phyloP scores from a whole-genome alignment of 768 basidiomycete species.

The Pleurotus tuber-regium region DNA sequence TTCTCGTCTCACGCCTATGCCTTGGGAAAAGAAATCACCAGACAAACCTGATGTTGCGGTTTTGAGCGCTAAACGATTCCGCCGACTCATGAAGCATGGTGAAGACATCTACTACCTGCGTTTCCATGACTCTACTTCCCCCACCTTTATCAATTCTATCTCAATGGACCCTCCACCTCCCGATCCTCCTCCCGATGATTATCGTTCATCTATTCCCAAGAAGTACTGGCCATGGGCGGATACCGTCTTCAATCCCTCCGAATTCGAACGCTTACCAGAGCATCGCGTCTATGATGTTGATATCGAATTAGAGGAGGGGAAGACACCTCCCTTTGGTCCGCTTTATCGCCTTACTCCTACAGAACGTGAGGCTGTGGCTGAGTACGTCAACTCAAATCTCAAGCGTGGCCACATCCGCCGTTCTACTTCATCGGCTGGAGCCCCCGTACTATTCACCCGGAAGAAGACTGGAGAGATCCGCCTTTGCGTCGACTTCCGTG shows the following conservation, averaged over 20 bases:
- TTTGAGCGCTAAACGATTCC: neutral
- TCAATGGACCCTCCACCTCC: conserved; percentile 7
- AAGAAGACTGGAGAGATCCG: conserved; percentile 21
- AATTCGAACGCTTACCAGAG: conserved; percentile 23
- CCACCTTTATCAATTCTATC: conserved; percentile 13
- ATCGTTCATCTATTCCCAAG: conserved; percentile 18
- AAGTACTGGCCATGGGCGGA: conserved; percentile 26
- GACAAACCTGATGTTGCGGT: neutral
- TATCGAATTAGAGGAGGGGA: neutral
- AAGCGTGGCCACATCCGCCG: conserved; percentile 23
- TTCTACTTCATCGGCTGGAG: conserved; percentile 11
- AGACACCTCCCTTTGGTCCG: neutral
- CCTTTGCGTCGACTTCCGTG: conserved; percentile 12
- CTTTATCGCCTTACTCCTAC: conserved; percentile 26
- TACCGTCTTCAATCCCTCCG: conserved; percentile 22
- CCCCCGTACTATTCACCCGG: conserved; percentile 15
- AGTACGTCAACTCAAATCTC: conserved; percentile 28
- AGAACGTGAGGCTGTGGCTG: conserved; percentile 21
- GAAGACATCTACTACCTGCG: conserved; percentile 11
- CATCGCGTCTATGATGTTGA: conserved; percentile 32
- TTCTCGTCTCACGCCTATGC: neutral
- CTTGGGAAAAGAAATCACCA: neutral
- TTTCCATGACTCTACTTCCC: conserved; percentile 14
- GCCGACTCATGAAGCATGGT: neutral
- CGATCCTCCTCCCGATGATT: neutral